phyloP scores from a whole-genome alignment of 2,329 filamentous ascomycete genomes.

The Pseudogymnoascus sp. region DNA sequence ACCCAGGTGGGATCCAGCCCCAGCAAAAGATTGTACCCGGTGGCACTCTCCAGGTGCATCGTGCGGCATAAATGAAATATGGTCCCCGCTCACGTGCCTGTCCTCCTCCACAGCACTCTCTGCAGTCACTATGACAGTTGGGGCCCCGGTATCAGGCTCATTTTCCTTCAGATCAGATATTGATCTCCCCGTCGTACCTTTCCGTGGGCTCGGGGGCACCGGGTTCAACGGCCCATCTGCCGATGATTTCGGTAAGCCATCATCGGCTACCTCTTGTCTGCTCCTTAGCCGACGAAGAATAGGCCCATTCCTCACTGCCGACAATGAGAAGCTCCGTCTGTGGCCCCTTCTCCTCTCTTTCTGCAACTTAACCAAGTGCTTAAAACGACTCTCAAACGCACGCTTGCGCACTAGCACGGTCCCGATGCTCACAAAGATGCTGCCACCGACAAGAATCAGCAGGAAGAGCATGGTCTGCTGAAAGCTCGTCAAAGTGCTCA shows the following conservation, averaged over 20 bases:
- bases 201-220: neutral
- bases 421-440: conserved; percentile 59
- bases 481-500: conserved; percentile 57
- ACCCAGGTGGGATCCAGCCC: neutral
- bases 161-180: neutral
- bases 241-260: neutral
- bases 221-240: neutral
- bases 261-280: neutral
- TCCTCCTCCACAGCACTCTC: neutral
- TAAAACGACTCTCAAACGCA: conserved; percentile 56
- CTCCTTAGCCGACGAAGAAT: neutral
- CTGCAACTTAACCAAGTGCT: conserved; percentile 41
- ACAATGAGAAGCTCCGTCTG: conserved; percentile 8
- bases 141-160: neutral
- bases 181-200: neutral
- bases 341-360: conserved; percentile 22
- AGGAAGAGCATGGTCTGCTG: conserved; percentile 61
- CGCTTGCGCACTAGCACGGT: conserved; percentile 54
- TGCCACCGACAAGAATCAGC: conserved; percentile 58
- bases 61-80: neutral
- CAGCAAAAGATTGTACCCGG: neutral
- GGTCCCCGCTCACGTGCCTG: neutral
- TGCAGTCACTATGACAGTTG: neutral
- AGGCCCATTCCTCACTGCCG: neutral
- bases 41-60: neutral